Evolutionary conservation across 208 protist genomes (phyloP), one percentile per base, ranked within the genome.

Genomic region (Leishmania braziliensis): DNA sequence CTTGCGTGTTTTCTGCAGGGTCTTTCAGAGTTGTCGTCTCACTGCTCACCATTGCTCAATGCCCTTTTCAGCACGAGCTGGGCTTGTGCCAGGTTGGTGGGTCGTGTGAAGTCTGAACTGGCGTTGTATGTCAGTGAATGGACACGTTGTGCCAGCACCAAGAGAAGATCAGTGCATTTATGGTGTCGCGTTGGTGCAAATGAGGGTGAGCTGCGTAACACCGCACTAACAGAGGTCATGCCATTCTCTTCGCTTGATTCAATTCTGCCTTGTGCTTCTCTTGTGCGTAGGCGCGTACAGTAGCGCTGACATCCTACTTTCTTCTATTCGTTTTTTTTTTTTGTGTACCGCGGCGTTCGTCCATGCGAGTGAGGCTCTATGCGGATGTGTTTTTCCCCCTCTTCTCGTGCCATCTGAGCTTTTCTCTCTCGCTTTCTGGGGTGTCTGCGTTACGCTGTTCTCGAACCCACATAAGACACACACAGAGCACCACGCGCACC

Each of bases 381-480:
- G 56, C 56, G 36, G 36, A 3, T 66, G 0, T 5, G 10, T 9
- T 10, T 66, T 3, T 18, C n/a, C 3, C n/a, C 20, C 23, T 66
- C 48, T 63, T 68, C 23, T 60, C 68, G 33, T 23, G 8, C 23
- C 26, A 9, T 26, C 12, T 18, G 23, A 66, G 26, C 5, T 72
- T 54, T 70, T 77, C 58, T 66, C 46, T 53, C 46, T 60, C 46
- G 71, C 10, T 66, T 10, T 36, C 60, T 66, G n/a, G 60, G n/a
- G n/a, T 10, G n/a, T 26, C 60, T 39, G 23, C 16, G n/a, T 36
- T 12, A 26, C n/a, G 10, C 10, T 2, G 1, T 29, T 39, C 60
- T 18, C 5, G 12, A 4, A 18, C 9, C 4, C 60, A 66, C n/a
- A 18, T 12, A 66, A 66, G 6, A 23, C 20, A 66, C 29, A 12